phyloP scores from a whole-genome alignment of 495 filamentous ascomycete species.

The Podospora conica region DNA sequence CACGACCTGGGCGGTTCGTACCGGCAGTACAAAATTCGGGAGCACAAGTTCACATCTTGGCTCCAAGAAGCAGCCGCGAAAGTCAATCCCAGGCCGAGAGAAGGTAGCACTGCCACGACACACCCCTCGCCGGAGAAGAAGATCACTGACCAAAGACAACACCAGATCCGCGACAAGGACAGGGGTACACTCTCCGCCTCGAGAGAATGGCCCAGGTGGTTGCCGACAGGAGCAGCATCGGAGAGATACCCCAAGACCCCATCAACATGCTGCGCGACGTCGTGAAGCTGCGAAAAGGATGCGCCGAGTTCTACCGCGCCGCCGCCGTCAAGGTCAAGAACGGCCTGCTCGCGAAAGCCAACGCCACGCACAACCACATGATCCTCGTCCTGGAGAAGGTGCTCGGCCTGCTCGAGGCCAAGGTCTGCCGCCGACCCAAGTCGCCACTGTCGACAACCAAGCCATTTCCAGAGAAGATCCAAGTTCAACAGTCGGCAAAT shows the following conservation, averaged over 20 bases:
- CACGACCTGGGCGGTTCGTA: not conserved
- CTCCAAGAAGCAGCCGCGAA: conserved; percentile 15
- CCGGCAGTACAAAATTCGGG: conserved; percentile 21
- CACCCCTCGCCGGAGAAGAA: not conserved
- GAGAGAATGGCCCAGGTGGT: conserved; percentile 18
- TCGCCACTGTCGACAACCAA: not conserved
- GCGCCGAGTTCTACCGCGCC: conserved; percentile 19
- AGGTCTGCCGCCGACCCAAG: not conserved
- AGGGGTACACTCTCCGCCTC: conserved; percentile 4
- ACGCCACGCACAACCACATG: conserved; percentile 21
- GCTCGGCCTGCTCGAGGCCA: conserved; percentile 17
- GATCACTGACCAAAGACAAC: conserved; percentile 6
- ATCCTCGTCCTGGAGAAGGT: conserved; percentile 24
- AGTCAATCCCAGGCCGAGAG: not conserved
- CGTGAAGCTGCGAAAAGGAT: conserved; percentile 24
- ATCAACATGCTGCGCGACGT: conserved; percentile 26
- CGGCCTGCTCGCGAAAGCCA: conserved; percentile 18
- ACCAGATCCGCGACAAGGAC: conserved; percentile 8
- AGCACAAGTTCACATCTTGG: conserved; percentile 30
- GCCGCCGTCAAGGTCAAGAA: conserved; percentile 12
- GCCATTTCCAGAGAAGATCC: not conserved
- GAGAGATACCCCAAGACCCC: conserved; percentile 21
- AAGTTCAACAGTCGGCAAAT: not conserved
- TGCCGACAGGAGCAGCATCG: conserved; percentile 14
- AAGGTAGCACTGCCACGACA: not conserved